Evolutionary conservation across 1,284 basidiomycete genomes (phyloP).

Genomic region (Papiliotrema nemorosa): DNA sequence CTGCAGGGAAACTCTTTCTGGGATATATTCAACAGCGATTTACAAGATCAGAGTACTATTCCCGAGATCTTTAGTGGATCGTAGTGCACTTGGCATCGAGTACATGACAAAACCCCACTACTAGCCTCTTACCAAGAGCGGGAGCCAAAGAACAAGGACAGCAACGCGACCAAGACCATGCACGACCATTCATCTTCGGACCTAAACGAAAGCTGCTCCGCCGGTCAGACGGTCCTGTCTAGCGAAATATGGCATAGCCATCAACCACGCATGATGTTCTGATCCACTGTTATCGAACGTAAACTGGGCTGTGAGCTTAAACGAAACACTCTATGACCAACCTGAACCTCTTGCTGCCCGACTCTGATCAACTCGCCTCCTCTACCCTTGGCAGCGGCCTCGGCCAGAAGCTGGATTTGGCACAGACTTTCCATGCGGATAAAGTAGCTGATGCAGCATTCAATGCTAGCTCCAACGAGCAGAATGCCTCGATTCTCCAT

Average conservation of each 20-base stretch:
- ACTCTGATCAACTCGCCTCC: slow-evolving; percentile 21
- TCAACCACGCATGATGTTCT: slow-evolving; percentile 29
- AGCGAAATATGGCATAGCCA: slow-evolving; percentile 28
- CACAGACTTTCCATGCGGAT: slow-evolving; percentile 25
- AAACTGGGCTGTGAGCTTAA: slow-evolving; percentile 12
- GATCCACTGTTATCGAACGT: slow-evolving; percentile 24
- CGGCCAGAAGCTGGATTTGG: slow-evolving; percentile 21
- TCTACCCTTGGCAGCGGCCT: slow-evolving; percentile 21
- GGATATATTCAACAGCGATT: neutral
- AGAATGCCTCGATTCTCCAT: slow-evolving; percentile 25
- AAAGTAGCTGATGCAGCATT: slow-evolving; percentile 23
- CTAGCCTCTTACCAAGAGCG: too few relatives aligned
- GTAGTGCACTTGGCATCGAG: neutral
- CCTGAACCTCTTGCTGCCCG: slow-evolving; percentile 24
- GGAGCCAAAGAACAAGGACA: too few relatives aligned
- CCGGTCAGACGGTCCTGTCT: slow-evolving; percentile 12
- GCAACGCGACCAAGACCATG: neutral
- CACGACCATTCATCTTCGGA: neutral
- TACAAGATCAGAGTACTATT: neutral
- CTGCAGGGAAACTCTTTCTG: neutral
- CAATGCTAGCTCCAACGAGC: slow-evolving; percentile 21
- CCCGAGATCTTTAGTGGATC: neutral
- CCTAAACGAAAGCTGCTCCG: slow-evolving; percentile 5
- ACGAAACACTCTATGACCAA: slow-evolving; percentile 1
- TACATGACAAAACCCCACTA: neutral